These are phyloP conservation scores for Hanseniaspora meyeri DNA, from an alignment of 805 yeast genomes.

Conservation along the genomic window DNA sequence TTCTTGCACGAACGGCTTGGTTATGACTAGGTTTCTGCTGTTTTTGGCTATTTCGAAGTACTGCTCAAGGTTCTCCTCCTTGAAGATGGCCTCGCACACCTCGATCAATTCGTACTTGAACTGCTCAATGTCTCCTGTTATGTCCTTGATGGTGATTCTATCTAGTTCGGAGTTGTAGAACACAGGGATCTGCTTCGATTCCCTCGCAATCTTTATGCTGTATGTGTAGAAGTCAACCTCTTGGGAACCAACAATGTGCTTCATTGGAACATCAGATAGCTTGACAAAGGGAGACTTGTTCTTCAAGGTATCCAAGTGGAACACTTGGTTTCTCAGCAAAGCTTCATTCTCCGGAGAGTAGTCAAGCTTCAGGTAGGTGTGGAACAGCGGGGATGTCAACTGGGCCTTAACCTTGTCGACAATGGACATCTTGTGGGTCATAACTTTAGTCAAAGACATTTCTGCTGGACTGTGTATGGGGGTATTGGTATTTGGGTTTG, in stretches of 20 bases:
- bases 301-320: neutral
- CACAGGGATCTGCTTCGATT: conserved; percentile 2
- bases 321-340: neutral
- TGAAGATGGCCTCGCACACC: neutral
- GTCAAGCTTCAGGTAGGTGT: conserved; percentile 7
- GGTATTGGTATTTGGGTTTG: neutral
- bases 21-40: neutral
- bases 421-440: conserved; percentile 3
- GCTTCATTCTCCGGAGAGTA: conserved; percentile 5
- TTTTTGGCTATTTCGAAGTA: neutral
- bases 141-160: neutral
- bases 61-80: neutral
- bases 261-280: neutral
- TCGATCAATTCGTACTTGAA: neutral
- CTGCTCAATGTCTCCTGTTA: neutral
- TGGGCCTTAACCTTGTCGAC: conserved; percentile 5
- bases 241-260: conserved; percentile 1
- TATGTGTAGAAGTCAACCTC: neutral
- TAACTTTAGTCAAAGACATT: neutral
- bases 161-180: neutral
- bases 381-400: neutral
- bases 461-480: neutral
- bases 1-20: neutral
- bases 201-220: neutral
- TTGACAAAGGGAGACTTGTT: conserved; percentile 3